Conservation (phyloP, 257 asterid genomes). For the Solanum appendiculatum region DNA sequence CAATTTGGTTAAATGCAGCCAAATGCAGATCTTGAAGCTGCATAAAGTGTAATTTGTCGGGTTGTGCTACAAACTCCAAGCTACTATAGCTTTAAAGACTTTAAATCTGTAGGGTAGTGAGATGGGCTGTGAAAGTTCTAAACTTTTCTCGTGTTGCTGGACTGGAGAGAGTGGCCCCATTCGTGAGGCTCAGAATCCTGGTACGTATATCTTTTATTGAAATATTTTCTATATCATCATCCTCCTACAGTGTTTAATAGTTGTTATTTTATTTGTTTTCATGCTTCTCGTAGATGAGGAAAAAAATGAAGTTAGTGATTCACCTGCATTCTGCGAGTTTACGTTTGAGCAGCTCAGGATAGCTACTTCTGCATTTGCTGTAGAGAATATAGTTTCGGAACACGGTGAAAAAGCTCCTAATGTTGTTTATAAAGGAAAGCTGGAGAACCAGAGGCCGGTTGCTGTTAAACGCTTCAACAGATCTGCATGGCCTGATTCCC, state of each 20-base stretch:
- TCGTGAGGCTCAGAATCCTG: constrained; percentile 13
- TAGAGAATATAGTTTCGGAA: constrained; percentile 84
- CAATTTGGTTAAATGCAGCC: background rate
- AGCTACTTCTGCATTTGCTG: constrained; percentile 84
- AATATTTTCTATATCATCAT: background rate
- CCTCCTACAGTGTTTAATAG: background rate
- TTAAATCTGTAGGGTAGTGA: background rate
- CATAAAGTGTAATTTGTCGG: background rate
- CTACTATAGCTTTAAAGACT: background rate
- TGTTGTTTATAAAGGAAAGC: constrained; percentile 26
- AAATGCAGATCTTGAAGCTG: background rate
- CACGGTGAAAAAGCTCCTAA: constrained; percentile 93
- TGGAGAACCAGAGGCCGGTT: constrained; percentile 67
- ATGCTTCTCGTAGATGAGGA: constrained; percentile 32
- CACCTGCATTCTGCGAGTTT: constrained; percentile 73
- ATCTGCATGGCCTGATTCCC: constrained; percentile 17
- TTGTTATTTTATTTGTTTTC: background rate
- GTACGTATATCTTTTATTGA: background rate
- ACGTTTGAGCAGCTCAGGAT: constrained; percentile 72
- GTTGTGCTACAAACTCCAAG: background rate
- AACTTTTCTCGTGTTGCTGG: constrained; percentile 25
- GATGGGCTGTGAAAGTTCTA: constrained; percentile 36
- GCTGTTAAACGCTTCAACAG: constrained; percentile 91
- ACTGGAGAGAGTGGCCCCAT: constrained; percentile 14
- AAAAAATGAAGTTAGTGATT: constrained; percentile 52